These are phyloP conservation scores for Xylaria nigripes DNA, from an alignment of 495 filamentous ascomycete species.

Conservation along the genomic window DNA sequence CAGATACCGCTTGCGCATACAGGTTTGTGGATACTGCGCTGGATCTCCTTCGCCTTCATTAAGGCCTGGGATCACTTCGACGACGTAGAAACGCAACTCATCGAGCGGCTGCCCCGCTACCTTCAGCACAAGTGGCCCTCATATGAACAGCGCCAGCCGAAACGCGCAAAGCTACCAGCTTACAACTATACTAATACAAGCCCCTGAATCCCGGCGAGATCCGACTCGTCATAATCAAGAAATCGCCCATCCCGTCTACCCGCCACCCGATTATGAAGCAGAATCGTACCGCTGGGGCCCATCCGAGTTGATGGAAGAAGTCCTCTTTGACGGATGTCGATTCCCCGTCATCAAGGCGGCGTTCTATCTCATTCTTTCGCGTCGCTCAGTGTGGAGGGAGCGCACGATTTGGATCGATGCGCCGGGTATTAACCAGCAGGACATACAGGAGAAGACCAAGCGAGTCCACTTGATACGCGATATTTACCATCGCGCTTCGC, in stretches of 20 bases:
- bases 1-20: neutral
- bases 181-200: conserved; percentile 1
- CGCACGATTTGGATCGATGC: conserved; percentile 4
- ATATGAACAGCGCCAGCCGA: neutral
- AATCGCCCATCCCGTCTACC: neutral
- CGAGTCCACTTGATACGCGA: conserved; percentile 6
- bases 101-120: neutral
- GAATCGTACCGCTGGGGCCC: conserved; percentile 5
- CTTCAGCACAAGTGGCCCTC: conserved; percentile 1
- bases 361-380: neutral
- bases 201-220: neutral
- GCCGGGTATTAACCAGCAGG: conserved; percentile 1
- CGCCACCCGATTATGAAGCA: neutral
- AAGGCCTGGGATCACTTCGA: conserved; percentile 1
- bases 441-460: conserved; percentile 1
- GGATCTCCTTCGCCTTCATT: neutral
- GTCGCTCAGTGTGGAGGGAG: conserved; percentile 1
- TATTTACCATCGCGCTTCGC: neutral
- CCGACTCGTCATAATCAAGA: neutral
- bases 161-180: neutral
- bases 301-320: neutral
- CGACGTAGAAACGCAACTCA: neutral
- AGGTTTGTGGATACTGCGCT: neutral
- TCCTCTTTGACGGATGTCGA: neutral
- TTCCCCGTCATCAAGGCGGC: conserved; percentile 5